Evolutionary conservation across 768 basidiomycete genomes (phyloP), one percentile per base, ranked within the genome.

Genomic region (Piloderma croceum): DNA sequence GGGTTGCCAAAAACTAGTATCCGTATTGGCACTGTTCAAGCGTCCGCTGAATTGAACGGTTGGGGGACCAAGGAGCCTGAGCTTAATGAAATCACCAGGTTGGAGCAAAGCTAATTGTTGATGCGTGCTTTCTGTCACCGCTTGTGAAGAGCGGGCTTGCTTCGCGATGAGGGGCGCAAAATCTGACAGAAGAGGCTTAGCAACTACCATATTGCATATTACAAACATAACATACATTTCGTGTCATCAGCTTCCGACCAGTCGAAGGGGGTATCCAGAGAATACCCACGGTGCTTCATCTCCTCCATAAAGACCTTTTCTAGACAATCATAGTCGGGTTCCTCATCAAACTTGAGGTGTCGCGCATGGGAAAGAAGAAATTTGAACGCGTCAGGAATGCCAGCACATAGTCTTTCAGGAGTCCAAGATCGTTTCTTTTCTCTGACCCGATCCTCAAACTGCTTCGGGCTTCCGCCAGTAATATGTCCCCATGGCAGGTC

Each of bases 371-470:
- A 15, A 6, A 32, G 31, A 15, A 32, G 19, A 6, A 18, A 15
- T 18, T 32, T 15, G 19, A 32, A 32, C 15, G 31, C 15, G 15
- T 3, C 31, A 3, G 31, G 31, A 32, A 32, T 15, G 19, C 31
- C 31, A 6, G 31, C 31, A 18, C 31, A 32, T 32, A 32, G 31
- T 32, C 31, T 15, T 32, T 32, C 31, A 3, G 31, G 31, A 15
- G 31, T 32, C 31, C 31, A 32, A 6, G 31, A 32, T 15, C 31
- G 31, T 32, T 32, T 32, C 31, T 32, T 32, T 18, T 32, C 31
- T 18, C 31, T 32, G 6, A 32, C 31, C 19, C 31, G 15, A 18
- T 32, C 31, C 19, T 32, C 31, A 32, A 3, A 6, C 6, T 32
- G 31, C 31, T 32, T 32, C 3, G 15, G 31, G 31, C 3, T 32